Base-by-base conservation (phyloP, 164 flowering plant genomes). In the Brasenia schreberi region DNA sequence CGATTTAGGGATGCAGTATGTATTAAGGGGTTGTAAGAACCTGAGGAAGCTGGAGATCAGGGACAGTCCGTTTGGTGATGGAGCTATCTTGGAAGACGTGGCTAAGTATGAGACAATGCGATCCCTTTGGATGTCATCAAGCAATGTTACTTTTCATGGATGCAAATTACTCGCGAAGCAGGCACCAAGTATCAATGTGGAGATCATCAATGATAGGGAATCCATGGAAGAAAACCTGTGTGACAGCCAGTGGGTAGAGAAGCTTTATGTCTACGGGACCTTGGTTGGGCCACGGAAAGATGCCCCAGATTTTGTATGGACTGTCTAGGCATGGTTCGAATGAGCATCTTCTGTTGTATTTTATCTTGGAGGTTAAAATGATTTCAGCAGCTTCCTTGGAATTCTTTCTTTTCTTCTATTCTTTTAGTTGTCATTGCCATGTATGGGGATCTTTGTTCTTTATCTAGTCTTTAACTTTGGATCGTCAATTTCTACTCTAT, bases 101-200 rank as follows among this genome's bases (percentile, higher is more conserved):
- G 90, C 87, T 61, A 90, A 90, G 97, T 85, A 85, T 77, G 96
- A 88, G 68, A 82, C 95, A 90, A 90, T 93, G 98, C 98, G 97
- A 90, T 90, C 97, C 92, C 97, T 93, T 93, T 93, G 97, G 98
- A 90, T 93, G 98, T 90, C 97, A 65, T 81, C 94, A 70, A 90
- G 98, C 56, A 78, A 84, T 66, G 82, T 93, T 70, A 90, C 90
- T 62, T 70, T 82, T 17, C 87, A 83, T 65, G 98, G 80, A 68
- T 93, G 98, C 39, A 33, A 33, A 33, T 33, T 33, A 33, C 39
- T 33, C 4, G 39, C 39, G 4, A 33, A 33, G 39, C 2, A 33
- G 39, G 39, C 39, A 33, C 39, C 39, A 33, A 33, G 39, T 1
- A 33, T 33, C 39, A 33, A 33, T 33, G 39, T 33, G 39, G 39